Percentiles rank a stretch among this genome's conserved stretches.
phyloP scores from a whole-genome alignment of 352 stramenopile species.

The Globisporangium abappressorium region DNA sequence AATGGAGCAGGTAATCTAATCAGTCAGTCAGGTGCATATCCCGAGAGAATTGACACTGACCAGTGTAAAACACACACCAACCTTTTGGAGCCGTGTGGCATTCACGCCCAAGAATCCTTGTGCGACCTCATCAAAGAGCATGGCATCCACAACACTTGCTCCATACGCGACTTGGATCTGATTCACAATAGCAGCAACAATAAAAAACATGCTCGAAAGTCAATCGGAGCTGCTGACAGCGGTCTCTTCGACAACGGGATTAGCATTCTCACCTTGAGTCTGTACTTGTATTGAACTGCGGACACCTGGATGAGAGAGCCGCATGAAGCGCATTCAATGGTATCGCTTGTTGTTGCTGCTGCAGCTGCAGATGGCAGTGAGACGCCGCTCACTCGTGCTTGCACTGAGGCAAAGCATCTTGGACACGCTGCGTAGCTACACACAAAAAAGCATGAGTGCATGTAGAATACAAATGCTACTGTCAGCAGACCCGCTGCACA shows the following conservation, averaged over 20 bases:
- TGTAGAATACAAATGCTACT: background rate
- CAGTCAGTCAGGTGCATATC: background rate
- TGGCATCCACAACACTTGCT: constrained; percentile 27
- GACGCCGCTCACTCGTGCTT: constrained; percentile 14
- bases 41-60: background rate
- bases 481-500: background rate
- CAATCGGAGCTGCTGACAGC: background rate
- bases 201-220: background rate
- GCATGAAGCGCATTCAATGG: constrained; percentile 33
- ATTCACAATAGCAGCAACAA: background rate
- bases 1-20: background rate
- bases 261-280: constrained; percentile 33
- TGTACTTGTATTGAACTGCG: constrained; percentile 44
- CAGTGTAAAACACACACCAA: background rate
- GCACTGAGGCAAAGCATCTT: constrained; percentile 41
- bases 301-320: constrained; percentile 16
- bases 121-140: constrained; percentile 54
- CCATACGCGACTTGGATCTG: constrained; percentile 43
- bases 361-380: background rate
- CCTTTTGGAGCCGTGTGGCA: constrained; percentile 26
- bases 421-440: constrained; percentile 50
- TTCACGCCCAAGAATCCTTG: constrained; percentile 34
- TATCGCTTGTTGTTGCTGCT: background rate
- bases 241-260: background rate
- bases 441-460: background rate